Base-by-base conservation (phyloP, 306 rosid species). In the Pterocarpus santalinus region DNA sequence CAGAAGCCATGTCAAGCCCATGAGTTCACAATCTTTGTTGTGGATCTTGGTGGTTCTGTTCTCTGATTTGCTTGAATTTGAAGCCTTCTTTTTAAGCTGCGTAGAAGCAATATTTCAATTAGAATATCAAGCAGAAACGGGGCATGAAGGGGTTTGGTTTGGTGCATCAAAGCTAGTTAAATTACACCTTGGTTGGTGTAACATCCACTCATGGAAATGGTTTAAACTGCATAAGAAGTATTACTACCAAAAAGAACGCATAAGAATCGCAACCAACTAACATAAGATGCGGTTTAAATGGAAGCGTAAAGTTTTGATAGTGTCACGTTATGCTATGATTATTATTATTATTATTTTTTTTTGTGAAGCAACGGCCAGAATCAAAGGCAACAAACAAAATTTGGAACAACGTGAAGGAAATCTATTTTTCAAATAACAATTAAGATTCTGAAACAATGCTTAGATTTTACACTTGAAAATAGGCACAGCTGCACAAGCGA, bases 1-100 rank as follows among this genome's bases (percentile, higher is more conserved):
- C 51, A 96, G 87, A 35, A 96, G 98, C 99, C 99, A 96, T 63
- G 99, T 96, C 69, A 96, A 80, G 22, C 99, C 98, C 99, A 96
- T 96, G 17, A 93, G 88, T 72, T 93, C 91, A 83, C 97, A 96
- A 65, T 93, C 98, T 81, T 90, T 90, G 90, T 87, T 86, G 79
- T 89, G 99, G 86, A 96, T 96, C 86, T 92, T 96, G 51, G 90
- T 90, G 87, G 94, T 88, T 88, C 99, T 92, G 62, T 92, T 88
- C 77, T 88, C 94, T 46, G 77, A 1, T 73, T 92, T 90, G 91
- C 99, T 96, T 92, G 98, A 80, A 72, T 92, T 92, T 79, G 87
- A 92, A 87, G 90, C 43, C 67, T 83, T 89, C 87, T 91, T 88
- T 83, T 81, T 88, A 68, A 96, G 98, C 99, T 96, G 92, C 85